These are phyloP conservation scores for Platanthera zijinensis DNA, from an alignment of 106 monocot genomes.

Conservation along the genomic window DNA sequence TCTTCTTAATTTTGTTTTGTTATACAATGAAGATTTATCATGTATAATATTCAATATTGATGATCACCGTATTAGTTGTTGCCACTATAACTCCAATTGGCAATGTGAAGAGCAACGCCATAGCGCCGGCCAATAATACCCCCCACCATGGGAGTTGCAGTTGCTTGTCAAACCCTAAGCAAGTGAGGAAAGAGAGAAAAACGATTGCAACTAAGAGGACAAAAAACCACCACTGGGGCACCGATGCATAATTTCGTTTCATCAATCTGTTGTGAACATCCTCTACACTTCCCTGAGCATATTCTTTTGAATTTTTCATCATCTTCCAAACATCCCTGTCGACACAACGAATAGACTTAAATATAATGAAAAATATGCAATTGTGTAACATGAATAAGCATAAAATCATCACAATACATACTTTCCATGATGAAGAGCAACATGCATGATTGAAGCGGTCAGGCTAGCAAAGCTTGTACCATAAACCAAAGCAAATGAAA, in stretches of 20 bases:
- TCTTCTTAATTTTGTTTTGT: neutral
- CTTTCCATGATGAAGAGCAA: too few relatives aligned
- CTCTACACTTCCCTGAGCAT: neutral
- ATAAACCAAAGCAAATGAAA: too few relatives aligned
- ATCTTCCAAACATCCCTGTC: slow-evolving; percentile 6
- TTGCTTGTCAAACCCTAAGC: slow-evolving; percentile 35
- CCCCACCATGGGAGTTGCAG: slow-evolving; percentile 90
- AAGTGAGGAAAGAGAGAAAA: slow-evolving; percentile 35
- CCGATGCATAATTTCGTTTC: slow-evolving; percentile 18
- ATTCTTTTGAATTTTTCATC: neutral
- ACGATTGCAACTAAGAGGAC: slow-evolving; percentile 32
- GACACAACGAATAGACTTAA: too few relatives aligned
- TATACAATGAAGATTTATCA: neutral
- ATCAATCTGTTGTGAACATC: neutral
- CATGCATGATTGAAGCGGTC: too few relatives aligned
- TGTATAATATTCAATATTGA: neutral
- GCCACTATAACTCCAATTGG: slow-evolving; percentile 78
- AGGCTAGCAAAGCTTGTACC: too few relatives aligned
- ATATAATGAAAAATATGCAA: neutral
- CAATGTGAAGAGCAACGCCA: slow-evolving; percentile 65
- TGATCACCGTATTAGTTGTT: slow-evolving; percentile 60
- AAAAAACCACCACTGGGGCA: slow-evolving; percentile 76
- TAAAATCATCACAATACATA: too few relatives aligned
- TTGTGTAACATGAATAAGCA: too few relatives aligned
- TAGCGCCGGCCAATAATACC: slow-evolving; percentile 43